Base-by-base conservation (phyloP, 2,329 filamentous ascomycete species). In the Fusarium sp. region DNA sequence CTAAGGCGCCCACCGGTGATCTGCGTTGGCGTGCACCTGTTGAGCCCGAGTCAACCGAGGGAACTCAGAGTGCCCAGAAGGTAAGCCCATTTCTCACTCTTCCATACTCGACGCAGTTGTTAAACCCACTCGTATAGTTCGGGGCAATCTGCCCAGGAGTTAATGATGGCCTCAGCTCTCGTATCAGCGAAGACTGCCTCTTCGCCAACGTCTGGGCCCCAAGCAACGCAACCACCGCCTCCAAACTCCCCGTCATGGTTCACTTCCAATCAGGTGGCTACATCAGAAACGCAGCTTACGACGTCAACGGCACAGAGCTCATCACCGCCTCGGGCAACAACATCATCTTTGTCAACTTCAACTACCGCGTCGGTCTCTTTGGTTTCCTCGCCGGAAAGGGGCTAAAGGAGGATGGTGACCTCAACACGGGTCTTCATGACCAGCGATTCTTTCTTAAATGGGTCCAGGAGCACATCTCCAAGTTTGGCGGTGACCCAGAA, bases 401-500 rank as follows among this genome's bases (percentile, higher is more conserved):
- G 28, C 78, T 90, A 9, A 79, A 80, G 34, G 70, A 76, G 6
- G 76, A 85, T 61, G 87, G 87, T 1, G 79, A 82, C 44, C 77
- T 89, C 8, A 91, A 91, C 68, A 85, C 77, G 3, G 88, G 88
- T 0, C 72, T 91, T 7, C 77, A 89, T 3, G 88, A 91, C 65
- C 87, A 90, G 74, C 79, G 86, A 15, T 80, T 83, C 25, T 77
- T 84, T 3, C 72, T 91, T 41, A 70, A 83, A 45, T 91, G 88
- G 88, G 81, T 89, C 0, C 80, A 85, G 67, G 75, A 81, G 32
- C 77, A 91, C 57, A 88, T 91, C 38, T 70, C 74, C 28, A 72
- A 80, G 73, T 88, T 88, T 58, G 84, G 86, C 7, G 87, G 87
- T 1, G 81, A 88, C 62, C 83, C 85, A 0, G 69, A 78, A 24